Percentiles rank a stretch among this genome's conserved stretches.
These are phyloP conservation scores for Rhodotorula sp. DNA, from an alignment of 1,284 basidiomycete genomes.

Conservation along the genomic window DNA sequence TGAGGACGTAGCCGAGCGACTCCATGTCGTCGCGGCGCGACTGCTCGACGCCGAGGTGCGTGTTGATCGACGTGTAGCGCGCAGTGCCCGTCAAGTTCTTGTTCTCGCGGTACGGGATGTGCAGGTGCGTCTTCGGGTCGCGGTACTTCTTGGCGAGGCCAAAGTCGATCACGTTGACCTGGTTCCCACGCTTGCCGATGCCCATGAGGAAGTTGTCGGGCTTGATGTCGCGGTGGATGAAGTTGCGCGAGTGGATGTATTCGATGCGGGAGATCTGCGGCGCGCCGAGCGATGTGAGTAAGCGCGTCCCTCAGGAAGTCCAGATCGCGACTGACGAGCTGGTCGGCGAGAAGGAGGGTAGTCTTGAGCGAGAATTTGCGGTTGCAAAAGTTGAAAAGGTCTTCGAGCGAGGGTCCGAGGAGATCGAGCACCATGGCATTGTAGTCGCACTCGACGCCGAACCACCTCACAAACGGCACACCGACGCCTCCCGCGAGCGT, in stretches of 20 bases:
- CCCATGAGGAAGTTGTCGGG: slow-evolving; percentile 99
- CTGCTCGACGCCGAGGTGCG: slow-evolving; percentile 95
- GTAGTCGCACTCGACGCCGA: slow-evolving; percentile 98
- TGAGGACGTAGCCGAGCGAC: slow-evolving; percentile 92
- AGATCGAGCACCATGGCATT: slow-evolving; percentile 99
- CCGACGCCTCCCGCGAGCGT: slow-evolving; percentile 96
- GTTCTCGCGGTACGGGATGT: slow-evolving; percentile 99
- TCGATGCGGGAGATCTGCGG: slow-evolving; percentile 93
- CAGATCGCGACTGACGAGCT: slow-evolving; percentile 66
- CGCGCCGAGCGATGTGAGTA: slow-evolving; percentile 46
- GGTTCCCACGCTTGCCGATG: slow-evolving; percentile 96
- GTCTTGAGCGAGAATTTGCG: slow-evolving; percentile 98
- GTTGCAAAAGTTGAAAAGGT: slow-evolving; percentile 99
- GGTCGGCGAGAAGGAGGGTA: slow-evolving; percentile 92
- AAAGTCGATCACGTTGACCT: slow-evolving; percentile 99
- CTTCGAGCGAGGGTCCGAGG: slow-evolving; percentile 94
- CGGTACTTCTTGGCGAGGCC: slow-evolving; percentile 99
- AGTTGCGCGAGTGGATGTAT: slow-evolving; percentile 99
- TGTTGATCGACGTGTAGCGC: slow-evolving; percentile 99
- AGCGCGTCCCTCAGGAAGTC: slow-evolving; percentile 60
- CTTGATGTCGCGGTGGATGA: slow-evolving; percentile 99
- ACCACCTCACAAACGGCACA: slow-evolving; percentile 97
- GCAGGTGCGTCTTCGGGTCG: slow-evolving; percentile 98
- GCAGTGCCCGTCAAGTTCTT: slow-evolving; percentile 99
- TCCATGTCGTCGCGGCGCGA: slow-evolving; percentile 94